Base-by-base conservation (phyloP, 345 rosid species). In the Boechera divaricarpa region DNA sequence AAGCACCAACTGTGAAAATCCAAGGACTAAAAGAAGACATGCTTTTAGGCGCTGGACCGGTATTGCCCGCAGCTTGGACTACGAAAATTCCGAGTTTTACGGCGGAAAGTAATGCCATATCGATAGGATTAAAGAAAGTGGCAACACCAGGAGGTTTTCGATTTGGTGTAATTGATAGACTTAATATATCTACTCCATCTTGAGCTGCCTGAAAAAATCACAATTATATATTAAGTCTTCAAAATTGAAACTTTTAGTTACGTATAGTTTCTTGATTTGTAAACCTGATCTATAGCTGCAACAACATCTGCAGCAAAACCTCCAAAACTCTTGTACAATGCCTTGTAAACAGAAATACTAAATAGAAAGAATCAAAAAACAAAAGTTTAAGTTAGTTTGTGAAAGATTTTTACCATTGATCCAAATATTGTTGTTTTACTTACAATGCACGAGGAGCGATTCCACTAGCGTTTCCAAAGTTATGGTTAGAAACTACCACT, bases 251-350 rank as follows among this genome's bases (percentile, higher is more conserved):
- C n/a, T 57, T 35, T 10, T 29, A 10, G 24, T 36, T 16, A 48
- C 6, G 31, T 33, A 7, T 47, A 21, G 54, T 56, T 62, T 35
- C 48, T 15, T 78, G 47, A 47, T 52, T 67, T 42, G 65, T 9
- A 35, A 85, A 92, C 99, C 97, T 92, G 98, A 79, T 94, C 98
- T 76, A 94, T 89, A 66, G 98, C 98, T 70, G 98, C 98, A 74
- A 94, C 96, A 63, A 94, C 96, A 83, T 94, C 98, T 5, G 98
- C 98, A 47, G 98, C 98, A 80, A 94, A 94, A 69, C 98, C 98
- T 78, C 98, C 98, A 79, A 92, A 92, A 79, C 94, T 75, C 84
- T 87, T 92, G 72, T 94, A 94, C 68, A 94, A 79, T 71, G 98
- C 97, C 87, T 94, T 94, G 86, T 94, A 94, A 81, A 94, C 87